Conservation (phyloP, 2,329 filamentous ascomycete species). For the Aschersonia sp. region DNA sequence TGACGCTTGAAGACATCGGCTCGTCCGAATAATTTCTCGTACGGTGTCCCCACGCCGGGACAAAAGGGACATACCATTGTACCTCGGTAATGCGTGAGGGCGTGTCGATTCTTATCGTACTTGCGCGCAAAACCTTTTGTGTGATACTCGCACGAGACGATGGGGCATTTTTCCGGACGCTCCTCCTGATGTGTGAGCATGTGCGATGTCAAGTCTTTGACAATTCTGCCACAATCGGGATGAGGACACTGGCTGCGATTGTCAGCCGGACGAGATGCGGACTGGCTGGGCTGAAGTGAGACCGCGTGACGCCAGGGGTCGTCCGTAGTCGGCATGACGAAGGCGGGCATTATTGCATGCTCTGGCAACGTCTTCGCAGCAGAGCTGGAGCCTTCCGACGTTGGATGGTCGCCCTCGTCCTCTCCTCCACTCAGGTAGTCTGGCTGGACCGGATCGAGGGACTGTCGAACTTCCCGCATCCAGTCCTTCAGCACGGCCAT, state of each 20-base stretch:
- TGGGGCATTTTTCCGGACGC: slow-evolving; percentile 90
- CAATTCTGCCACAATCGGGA: slow-evolving; percentile 42
- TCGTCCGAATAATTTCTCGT: slow-evolving; percentile 90
- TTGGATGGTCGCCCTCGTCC: slow-evolving; percentile 22
- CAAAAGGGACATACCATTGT: slow-evolving; percentile 98
- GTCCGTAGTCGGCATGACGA: slow-evolving; percentile 5
- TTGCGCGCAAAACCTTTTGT: slow-evolving; percentile 89
- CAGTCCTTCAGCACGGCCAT: slow-evolving; percentile 44
- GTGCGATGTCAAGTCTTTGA: slow-evolving; percentile 64
- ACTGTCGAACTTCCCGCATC: slow-evolving; percentile 44
- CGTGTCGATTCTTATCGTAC: slow-evolving; percentile 96
- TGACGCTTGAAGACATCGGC: slow-evolving; percentile 97
- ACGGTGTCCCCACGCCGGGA: slow-evolving; percentile 70
- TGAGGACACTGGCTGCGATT: slow-evolving; percentile 38
- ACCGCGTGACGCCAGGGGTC: slow-evolving; percentile 10
- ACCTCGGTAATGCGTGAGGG: slow-evolving; percentile 91
- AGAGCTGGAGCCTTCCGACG: slow-evolving; percentile 4
- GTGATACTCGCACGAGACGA: slow-evolving; percentile 86
- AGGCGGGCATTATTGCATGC: slow-evolving; percentile 2
- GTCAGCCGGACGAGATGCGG: slow-evolving; percentile 16
- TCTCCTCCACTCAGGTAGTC: slow-evolving; percentile 13
- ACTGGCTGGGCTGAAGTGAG: slow-evolving; percentile 12
- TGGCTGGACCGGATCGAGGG: slow-evolving; percentile 18
- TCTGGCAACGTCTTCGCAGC: slow-evolving; percentile 4
- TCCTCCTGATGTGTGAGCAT: slow-evolving; percentile 94